Base-by-base conservation (phyloP, 2,329 filamentous ascomycete species). In the Bipolaris cookei region DNA sequence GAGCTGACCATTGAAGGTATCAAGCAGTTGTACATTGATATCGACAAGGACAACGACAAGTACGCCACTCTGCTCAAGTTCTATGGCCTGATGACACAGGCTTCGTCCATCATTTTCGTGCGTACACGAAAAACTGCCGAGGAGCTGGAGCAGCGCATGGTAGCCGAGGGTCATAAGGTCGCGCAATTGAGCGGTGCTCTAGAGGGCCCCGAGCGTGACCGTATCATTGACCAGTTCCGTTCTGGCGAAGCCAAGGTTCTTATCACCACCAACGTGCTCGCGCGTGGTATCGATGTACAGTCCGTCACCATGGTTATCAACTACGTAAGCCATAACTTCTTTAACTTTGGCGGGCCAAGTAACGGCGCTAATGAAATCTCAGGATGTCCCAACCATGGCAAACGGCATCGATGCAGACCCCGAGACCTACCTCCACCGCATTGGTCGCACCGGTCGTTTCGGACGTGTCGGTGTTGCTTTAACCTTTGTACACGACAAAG, bases 291-390 rank as follows among this genome's bases (percentile, higher is more conserved):
- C 70, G 95, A 99, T 72, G 81, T 98, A 74, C 78, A 96, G 80
- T 88, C 88, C 25, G 95, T 99, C 13, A 97, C 92, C 8, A 95
- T 99, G 89, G 95, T 99, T 51, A 92, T 99, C 82, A 99, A 99
- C 82, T 99, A 99, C 78, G 84, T 84, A 78, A 62, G 67, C 62
- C 13, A 4, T 18, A 6, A 2, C 23, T n/a, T 11, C 34, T 32
- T 21, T 1, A 43, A 23, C 8, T 23, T 4, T 13, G 16, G 11
- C 1, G n/a, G n/a, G 7, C n/a, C 10, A 37, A 28, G n/a, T 37
- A n/a, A 21, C 7, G 20, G 30, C 57, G 59, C 54, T 71, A 39
- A 70, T 59, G 6, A 16, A 16, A 13, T 39, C 89, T 82, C 56
- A 81, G 62, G 81, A 87, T 69, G 78, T 84, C 32, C 82, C 82